Evolutionary conservation across 257 asterid genomes (phyloP).

Genomic region (Solanum ossicruentum): DNA sequence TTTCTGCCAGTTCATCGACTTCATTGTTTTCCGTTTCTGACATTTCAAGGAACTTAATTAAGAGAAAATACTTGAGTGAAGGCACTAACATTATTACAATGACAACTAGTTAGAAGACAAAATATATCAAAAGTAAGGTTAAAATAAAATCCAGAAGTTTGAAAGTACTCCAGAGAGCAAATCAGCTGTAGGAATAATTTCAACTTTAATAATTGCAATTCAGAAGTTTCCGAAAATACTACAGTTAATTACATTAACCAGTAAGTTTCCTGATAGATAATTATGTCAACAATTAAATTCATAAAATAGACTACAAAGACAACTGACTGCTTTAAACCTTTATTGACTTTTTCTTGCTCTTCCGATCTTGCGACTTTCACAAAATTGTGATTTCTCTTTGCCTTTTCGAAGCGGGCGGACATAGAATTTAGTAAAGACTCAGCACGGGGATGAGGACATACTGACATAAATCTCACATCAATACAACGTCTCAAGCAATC

Average conservation of each 20-base stretch:
- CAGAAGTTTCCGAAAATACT: background rate
- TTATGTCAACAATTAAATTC: background rate
- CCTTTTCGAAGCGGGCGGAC: slow-evolving; percentile 55
- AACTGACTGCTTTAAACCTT: background rate
- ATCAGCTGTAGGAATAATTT: background rate
- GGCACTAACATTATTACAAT: background rate
- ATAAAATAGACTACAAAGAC: background rate
- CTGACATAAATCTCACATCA: slow-evolving; percentile 72
- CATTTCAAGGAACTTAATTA: background rate
- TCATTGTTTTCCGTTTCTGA: background rate
- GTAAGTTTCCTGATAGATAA: background rate
- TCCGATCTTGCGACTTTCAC: slow-evolving; percentile 32
- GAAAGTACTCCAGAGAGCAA: background rate
- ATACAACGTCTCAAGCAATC: slow-evolving; percentile 58
- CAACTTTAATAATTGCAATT: background rate
- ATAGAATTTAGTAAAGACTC: slow-evolving; percentile 46
- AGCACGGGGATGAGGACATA: slow-evolving; percentile 62
- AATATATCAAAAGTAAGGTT: background rate
- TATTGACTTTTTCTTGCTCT: slow-evolving; percentile 35
- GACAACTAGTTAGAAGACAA: background rate
- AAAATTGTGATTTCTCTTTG: slow-evolving; percentile 28
- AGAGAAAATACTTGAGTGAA: background rate
- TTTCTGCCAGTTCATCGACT: background rate
- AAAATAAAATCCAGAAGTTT: background rate
- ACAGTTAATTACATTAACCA: background rate